Base-by-base conservation (phyloP, 2,329 filamentous ascomycete genomes). In the Venturiaceae sp. region DNA sequence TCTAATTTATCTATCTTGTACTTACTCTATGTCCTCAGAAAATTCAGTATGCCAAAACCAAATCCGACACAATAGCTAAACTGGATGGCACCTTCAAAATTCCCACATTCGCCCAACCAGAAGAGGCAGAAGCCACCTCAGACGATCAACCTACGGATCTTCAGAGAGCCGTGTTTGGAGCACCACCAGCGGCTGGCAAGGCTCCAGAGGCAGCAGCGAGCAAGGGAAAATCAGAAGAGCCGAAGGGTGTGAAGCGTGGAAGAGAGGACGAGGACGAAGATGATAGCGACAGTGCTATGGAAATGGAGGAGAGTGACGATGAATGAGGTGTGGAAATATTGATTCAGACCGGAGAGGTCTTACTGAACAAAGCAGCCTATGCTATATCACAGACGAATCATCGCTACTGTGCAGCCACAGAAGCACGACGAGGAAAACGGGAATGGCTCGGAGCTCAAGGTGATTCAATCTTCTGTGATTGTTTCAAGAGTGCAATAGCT, bases 41-140 rank as follows among this genome's bases (percentile, higher is more conserved):
- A 83, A 91, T 99, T 65, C 80, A 86, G 64, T 99, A 97, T 71
- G 91, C 89, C 59, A 96, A 92, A 72, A 85, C 86, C 59, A 92
- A 92, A 69, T 96, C 92, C 3, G 81, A 96, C 71, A 87, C 88
- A 26, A 84, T 99, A 62, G 84, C 90, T 34, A 96, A 95, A 72
- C 84, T 99, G 57, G 92, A 96, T 64, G 94, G 94, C 62, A 92
- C 90, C 14, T 96, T 91, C 75, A 85, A 86, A 68, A 80, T 88
- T 64, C 84, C 89, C 14, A 75, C 77, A 52, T 41, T 64, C 19
- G 65, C 44, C 14, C 34, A 32, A 26, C 36, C 39, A 50, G 50
- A 28, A 13, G 33, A 30, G 19, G 58, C 53, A 46, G 26, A 23
- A 21, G 54, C 55, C 3, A 21, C 44, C n/a, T 30, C 37, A 13